These are phyloP conservation scores for Aspergillus unguis DNA, from an alignment of 2,329 filamentous ascomycete genomes.

Conservation along the genomic window DNA sequence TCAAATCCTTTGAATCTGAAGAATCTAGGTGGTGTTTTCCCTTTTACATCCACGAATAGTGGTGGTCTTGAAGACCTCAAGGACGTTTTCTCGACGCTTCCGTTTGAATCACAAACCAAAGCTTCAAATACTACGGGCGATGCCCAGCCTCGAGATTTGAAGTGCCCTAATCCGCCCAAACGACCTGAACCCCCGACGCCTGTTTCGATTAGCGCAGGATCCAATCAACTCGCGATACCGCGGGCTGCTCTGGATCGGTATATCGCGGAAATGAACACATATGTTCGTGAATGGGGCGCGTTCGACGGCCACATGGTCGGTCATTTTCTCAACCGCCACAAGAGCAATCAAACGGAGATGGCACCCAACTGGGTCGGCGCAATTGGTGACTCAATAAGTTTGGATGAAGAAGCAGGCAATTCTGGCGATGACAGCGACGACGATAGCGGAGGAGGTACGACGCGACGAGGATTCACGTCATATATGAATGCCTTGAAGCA, in stretches of 20 bases:
- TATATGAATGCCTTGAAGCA: constrained; percentile 47
- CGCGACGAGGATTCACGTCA: constrained; percentile 42
- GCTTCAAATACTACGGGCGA: constrained; percentile 40
- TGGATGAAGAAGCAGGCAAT: constrained; percentile 23
- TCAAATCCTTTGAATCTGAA: constrained; percentile 45
- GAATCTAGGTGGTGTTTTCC: constrained; percentile 49
- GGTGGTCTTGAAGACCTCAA: constrained; percentile 52
- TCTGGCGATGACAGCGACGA: constrained; percentile 29
- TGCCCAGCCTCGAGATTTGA: constrained; percentile 38
- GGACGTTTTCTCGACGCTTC: constrained; percentile 53
- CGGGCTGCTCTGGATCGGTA: constrained; percentile 51
- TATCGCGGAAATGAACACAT: constrained; percentile 51
- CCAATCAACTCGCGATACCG: constrained; percentile 41
- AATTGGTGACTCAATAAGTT: constrained; percentile 45
- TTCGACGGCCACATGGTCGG: constrained; percentile 55
- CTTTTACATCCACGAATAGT: constrained; percentile 46
- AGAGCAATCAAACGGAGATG: constrained; percentile 45
- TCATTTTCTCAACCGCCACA: constrained; percentile 55
- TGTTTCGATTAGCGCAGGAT: constrained; percentile 20
- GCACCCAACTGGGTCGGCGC: constrained; percentile 51
- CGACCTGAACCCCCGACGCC: constrained; percentile 42
- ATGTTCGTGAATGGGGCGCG: constrained; percentile 55
- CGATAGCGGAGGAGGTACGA: constrained; percentile 19
- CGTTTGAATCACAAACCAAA: constrained; percentile 56
- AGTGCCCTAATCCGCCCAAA: constrained; percentile 52